phyloP scores from a whole-genome alignment of 2,329 filamentous ascomycete genomes.

The Hyphodiscus sp. region DNA sequence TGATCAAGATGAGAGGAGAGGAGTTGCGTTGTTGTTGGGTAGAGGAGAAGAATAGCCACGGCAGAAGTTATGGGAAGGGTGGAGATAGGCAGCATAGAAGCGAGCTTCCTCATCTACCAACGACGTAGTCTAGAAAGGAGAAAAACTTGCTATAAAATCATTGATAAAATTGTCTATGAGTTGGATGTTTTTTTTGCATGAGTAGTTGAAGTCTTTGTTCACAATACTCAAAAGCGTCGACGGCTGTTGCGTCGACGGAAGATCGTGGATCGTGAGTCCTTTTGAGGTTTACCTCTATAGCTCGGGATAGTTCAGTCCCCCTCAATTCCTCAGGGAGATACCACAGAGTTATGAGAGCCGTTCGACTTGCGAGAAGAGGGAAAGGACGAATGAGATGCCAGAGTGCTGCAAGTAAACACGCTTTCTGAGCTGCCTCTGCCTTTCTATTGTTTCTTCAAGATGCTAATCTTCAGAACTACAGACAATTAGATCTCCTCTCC shows the following conservation, averaged over 20 bases:
- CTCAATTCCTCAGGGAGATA: background rate
- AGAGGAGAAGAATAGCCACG: background rate
- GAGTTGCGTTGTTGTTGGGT: background rate
- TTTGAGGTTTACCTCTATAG: too few relatives aligned
- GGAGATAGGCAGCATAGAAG: background rate
- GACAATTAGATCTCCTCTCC: background rate
- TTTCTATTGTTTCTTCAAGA: background rate
- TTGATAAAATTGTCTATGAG: background rate
- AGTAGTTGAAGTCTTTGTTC: background rate
- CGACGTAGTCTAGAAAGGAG: background rate
- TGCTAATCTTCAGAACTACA: background rate
- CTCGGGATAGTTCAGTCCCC: background rate
- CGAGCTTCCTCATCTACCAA: background rate
- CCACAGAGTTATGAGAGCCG: background rate
- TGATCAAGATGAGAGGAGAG: background rate
- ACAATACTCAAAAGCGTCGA: background rate
- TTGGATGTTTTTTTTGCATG: background rate
- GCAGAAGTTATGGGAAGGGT: background rate
- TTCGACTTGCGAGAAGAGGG: background rate
- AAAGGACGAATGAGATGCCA: background rate
- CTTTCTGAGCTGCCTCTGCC: background rate
- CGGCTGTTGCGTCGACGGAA: too few relatives aligned
- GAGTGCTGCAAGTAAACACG: background rate
- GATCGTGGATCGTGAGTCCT: too few relatives aligned
- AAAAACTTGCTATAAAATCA: background rate